Base-by-base conservation (phyloP, 169 alveolate species). In the Plasmodium adleri region DNA sequence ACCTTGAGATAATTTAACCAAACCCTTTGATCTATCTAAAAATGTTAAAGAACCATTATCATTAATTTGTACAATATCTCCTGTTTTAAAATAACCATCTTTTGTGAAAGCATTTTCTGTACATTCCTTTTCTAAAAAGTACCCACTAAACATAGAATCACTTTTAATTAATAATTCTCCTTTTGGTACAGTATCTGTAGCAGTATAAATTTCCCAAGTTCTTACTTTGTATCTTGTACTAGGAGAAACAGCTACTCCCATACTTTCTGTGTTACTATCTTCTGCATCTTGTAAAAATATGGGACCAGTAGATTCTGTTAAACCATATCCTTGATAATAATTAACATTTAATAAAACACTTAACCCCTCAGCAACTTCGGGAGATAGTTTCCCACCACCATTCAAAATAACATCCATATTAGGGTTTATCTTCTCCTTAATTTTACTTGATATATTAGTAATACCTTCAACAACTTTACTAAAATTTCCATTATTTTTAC, bases 1-100 rank as follows among this genome's bases (percentile, higher is more conserved):
- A 1, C 99, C 99, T 91, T 98, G 99, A 3, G 98, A 93, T 78
- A 98, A 95, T 76, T 98, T 98, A 89, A 98, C 97, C 43, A 97
- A 95, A 90, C 97, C 97, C 88, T 97, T 97, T 54, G 96, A 97
- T 59, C 99, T 93, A 93, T 98, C 99, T 64, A 98, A 95, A 63
- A 98, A 92, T 88, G 96, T 93, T 8, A 98, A 74, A 3, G 98
- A 96, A 9, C 98, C 98, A 73, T 94, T 95, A 6, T 90, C 91
- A 64, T 88, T 94, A 13, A 93, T 88, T 74, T 95, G 96, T 17
- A 97, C 99, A 32, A 98, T 93, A 76, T 98, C 99, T 0, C 99
- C 99, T 0, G 99, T 97, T 73, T 93, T 96, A 6, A 95, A 90
- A 97, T 98, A 97, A 4, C 97, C 97, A 43, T 96, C 99, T 10